Evolutionary conservation across 83 land plant species (phyloP), one percentile per base, ranked within the genome.

Genomic region (Isoetes engelmannii): DNA sequence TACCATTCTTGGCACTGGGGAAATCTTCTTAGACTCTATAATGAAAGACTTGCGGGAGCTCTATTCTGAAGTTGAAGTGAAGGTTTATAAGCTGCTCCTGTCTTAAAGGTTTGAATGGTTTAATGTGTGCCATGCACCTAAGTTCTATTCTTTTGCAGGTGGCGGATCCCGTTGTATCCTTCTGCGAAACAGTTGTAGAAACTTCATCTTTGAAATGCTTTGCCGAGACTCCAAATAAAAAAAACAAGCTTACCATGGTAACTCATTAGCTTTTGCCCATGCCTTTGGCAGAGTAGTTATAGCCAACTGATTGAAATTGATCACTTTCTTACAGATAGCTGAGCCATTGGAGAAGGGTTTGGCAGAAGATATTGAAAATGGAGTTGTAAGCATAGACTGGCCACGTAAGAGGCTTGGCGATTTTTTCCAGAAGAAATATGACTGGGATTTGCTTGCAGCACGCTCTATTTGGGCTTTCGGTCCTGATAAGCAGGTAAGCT

Each of bases 31-130:
- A 73, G 99, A 95, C 70, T 91, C 91, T 2, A 95, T 95, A 9
- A 91, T 95, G 97, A 95, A 95, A 78, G 99, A 95, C 63, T 81
- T 95, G 10, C 82, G 99, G 64, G 99, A 95, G 70, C 89, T 94
- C n/a, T 94, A 90, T 61, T 94, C 99, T 57, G 99, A 94, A 82
- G 99, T 94, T 7, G 99, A 94, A 88, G 99, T 94, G 48, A 94
- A 94, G 86, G 99, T 94, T 54, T 18, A 49, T 59, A 28, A 0
- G 37, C 37, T 28, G 37, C 37, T 28, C 1, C 37, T 2, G 37
- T 28, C 37, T 28, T 28, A 28, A 28, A 28, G 37, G 0, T 28
- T 28, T 28, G 37, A 28, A 2, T 28, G 37, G 37, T 28, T 28
- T 28, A 28, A 28, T 28, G 37, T 2, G 37, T 28, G 37, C 37